Evolutionary conservation across 768 basidiomycete genomes (phyloP).

Genomic region (Butyriboletus loyo): DNA sequence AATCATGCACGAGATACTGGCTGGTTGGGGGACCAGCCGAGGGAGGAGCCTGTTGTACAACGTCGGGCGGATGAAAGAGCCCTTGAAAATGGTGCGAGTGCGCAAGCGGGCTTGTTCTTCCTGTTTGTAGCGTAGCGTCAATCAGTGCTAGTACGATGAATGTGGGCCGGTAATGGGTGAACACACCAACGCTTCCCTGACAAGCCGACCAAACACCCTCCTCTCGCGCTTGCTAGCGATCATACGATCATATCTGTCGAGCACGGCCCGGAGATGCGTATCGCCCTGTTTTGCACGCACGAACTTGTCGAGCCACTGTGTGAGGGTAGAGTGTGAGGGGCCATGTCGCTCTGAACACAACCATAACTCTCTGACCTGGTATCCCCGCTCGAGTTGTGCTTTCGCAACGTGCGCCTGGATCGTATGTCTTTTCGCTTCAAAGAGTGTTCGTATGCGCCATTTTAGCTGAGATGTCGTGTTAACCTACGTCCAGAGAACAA

Average conservation of each 20-base stretch:
- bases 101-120: constrained; percentile 53
- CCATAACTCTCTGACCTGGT: constrained; percentile 48
- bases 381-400: constrained; percentile 45
- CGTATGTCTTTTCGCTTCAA: constrained; percentile 47
- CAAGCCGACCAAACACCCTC: constrained; percentile 43
- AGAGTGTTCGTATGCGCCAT: constrained; percentile 52
- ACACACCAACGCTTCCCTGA: constrained; percentile 53
- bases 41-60: constrained; percentile 70
- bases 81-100: constrained; percentile 68
- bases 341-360: not conserved
- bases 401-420: constrained; percentile 54
- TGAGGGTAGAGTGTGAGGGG: not conserved
- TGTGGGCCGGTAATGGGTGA: not conserved
- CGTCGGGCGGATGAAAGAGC: constrained; percentile 63
- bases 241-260: constrained; percentile 58
- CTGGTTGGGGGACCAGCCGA: constrained; percentile 76
- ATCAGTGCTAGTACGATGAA: not conserved
- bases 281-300: constrained; percentile 53
- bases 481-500: not conserved
- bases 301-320: constrained; percentile 58
- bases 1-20: constrained; percentile 70
- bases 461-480: constrained; percentile 43
- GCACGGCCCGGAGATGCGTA: constrained; percentile 38
- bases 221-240: constrained; percentile 51
- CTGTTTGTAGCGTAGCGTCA: constrained; percentile 32